Base-by-base conservation (phyloP, 495 filamentous ascomycete species). In the Viridothelium virens region DNA sequence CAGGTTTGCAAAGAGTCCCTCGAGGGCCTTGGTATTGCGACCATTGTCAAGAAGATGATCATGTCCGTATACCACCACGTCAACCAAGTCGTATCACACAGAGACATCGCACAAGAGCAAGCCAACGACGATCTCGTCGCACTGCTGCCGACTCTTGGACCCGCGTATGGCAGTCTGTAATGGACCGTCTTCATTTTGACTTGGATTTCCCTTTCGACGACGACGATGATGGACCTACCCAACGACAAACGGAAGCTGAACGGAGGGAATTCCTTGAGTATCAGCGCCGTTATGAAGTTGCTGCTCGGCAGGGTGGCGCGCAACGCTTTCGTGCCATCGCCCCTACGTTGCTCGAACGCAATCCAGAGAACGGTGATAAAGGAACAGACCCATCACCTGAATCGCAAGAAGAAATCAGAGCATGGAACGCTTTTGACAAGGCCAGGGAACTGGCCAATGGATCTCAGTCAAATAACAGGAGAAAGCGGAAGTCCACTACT, bases 121-220 rank as follows among this genome's bases (percentile, higher is more conserved):
- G 53, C 36, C 82, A 73, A 68, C 79, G 77, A 56, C 73, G 67
- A 64, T 47, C 53, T 14, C 53, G 31, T 36, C 53, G 53, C 18
- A 36, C 18, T 34, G 53, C 53, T 77, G 66, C 11, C 31, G 53
- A 59, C 31, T 18, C 79, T 77, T 89, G 86, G 86, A 83, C 84
- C n/a, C 80, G 83, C 3, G 86, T 89, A 33, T 89, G 86, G 86
- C 84, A 87, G 73, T 81, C 80, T 38, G 84, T 89, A 1, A 86
- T 82, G 79, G 79, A 86, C 61, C 76, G 82, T 56, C 76, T 92
- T 11, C 86, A 89, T 67, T 68, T 97, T 47, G 92, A 97, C 71
- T 82, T 96, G 31, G 92, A 97, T 73, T 94, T 92, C 72, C 89
- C 91, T 12, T 93, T 92, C 71, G 89, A 91, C 67, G 89, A 93